A percentile compares a stretch with the other conserved stretches of the same genome.
Conservation (phyloP, 805 yeast species). For the Sugiyamaella valdiviana region DNA sequence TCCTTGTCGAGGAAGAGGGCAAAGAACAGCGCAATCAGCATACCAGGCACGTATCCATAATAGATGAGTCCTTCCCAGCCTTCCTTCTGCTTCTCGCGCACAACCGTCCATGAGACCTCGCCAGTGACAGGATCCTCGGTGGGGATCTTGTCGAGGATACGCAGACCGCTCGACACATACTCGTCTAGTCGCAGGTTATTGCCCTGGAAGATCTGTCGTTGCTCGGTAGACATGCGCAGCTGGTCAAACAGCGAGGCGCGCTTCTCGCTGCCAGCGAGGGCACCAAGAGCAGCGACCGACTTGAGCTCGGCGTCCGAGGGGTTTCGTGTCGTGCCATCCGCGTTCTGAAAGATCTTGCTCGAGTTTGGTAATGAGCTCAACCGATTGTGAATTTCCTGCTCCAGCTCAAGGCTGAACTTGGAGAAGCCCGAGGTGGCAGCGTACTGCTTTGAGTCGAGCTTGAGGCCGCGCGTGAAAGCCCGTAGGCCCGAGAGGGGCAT, state of each 20-base stretch:
- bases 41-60: constrained; percentile 65
- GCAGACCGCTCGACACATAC: constrained; percentile 48
- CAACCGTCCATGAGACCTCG: constrained; percentile 68
- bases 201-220: constrained; percentile 49
- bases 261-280: constrained; percentile 46
- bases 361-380: constrained; percentile 60
- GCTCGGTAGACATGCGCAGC: constrained; percentile 45
- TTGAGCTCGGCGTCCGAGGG: constrained; percentile 65
- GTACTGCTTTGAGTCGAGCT: constrained; percentile 18
- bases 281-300: constrained; percentile 63
- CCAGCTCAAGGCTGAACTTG: constrained; percentile 18
- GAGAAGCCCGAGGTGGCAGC: constrained; percentile 20
- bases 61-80: constrained; percentile 80
- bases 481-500: neutral
- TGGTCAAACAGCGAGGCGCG: constrained; percentile 46
- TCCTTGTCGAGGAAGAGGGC: constrained; percentile 47
- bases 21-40: constrained; percentile 49
- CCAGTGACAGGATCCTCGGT: constrained; percentile 75
- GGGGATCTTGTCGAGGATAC: constrained; percentile 77
- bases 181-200: constrained; percentile 57
- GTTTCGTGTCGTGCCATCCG: constrained; percentile 67
- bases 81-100: constrained; percentile 69
- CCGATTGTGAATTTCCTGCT: constrained; percentile 50
- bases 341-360: constrained; percentile 60
- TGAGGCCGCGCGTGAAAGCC: constrained; percentile 7